phyloP scores from a whole-genome alignment of 768 basidiomycete genomes.

The Gymnopilus junonius region DNA sequence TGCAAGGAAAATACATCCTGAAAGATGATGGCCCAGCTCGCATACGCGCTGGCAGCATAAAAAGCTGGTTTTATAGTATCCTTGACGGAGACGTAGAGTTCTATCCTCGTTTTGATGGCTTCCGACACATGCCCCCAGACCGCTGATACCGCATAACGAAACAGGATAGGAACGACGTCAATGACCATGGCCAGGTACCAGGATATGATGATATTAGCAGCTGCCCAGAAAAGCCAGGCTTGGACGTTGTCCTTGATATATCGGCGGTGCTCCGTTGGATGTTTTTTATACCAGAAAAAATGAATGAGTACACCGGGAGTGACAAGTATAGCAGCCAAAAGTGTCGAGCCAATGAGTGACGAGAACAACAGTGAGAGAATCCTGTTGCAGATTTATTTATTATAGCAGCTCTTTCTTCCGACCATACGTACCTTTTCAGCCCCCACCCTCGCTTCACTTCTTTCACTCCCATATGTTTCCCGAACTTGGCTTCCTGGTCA shows the following conservation, averaged over 20 bases:
- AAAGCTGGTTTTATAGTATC: constrained; percentile 71
- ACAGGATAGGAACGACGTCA: constrained; percentile 65
- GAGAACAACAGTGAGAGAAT: constrained; percentile 67
- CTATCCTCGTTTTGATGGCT: constrained; percentile 63
- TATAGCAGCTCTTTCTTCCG: background rate
- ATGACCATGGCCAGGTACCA: constrained; percentile 79
- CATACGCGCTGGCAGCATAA: constrained; percentile 73
- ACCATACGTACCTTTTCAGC: constrained; percentile 48
- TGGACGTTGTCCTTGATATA: constrained; percentile 69
- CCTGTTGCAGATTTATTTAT: constrained; percentile 35
- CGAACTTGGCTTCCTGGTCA: constrained; percentile 71
- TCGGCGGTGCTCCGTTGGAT: constrained; percentile 57
- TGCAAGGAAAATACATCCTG: constrained; percentile 65
- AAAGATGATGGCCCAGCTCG: constrained; percentile 80
- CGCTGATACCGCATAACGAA: constrained; percentile 55
- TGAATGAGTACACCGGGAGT: constrained; percentile 66
- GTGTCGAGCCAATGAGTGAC: constrained; percentile 71
- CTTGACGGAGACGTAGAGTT: constrained; percentile 73
- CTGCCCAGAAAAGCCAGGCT: constrained; percentile 85
- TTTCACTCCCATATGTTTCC: constrained; percentile 58
- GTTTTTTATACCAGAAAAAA: constrained; percentile 70
- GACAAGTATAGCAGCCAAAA: constrained; percentile 66
- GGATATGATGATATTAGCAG: constrained; percentile 75
- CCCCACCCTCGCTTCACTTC: constrained; percentile 53
- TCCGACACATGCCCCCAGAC: constrained; percentile 83